A percentile compares a stretch with the other conserved stretches of the same genome.
phyloP scores from a whole-genome alignment of 257 asterid species.

The Nicotiana benthamiana region DNA sequence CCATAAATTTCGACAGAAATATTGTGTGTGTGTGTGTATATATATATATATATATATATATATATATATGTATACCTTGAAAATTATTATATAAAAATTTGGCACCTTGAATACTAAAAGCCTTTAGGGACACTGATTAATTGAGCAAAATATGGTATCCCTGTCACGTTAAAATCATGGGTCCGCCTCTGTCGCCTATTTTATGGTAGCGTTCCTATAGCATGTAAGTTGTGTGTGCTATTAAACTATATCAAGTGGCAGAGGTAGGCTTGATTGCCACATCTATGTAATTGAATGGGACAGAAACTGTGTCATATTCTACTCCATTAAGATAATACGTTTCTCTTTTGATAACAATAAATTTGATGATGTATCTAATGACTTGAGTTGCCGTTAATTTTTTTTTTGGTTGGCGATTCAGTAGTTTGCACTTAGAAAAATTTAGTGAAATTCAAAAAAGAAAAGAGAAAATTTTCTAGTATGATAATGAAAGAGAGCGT shows the following conservation, averaged over 20 bases:
- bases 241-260: background rate
- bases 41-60: no score
- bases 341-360: background rate
- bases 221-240: background rate
- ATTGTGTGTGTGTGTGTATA: no score
- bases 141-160: no score
- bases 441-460: background rate
- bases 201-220: background rate
- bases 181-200: background rate
- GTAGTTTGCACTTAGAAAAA: background rate
- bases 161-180: no score
- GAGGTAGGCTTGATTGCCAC: background rate
- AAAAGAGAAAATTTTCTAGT: background rate
- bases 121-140: no score
- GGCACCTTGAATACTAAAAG: no score
- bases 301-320: background rate
- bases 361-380: background rate
- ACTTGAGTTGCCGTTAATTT: background rate
- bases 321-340: background rate
- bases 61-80: no score
- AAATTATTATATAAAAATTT: no score
- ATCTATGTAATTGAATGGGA: background rate
- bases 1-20: no score
- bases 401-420: background rate
- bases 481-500: background rate